Conservation (phyloP, 257 asterid genomes). For the Solanum sitiens region DNA sequence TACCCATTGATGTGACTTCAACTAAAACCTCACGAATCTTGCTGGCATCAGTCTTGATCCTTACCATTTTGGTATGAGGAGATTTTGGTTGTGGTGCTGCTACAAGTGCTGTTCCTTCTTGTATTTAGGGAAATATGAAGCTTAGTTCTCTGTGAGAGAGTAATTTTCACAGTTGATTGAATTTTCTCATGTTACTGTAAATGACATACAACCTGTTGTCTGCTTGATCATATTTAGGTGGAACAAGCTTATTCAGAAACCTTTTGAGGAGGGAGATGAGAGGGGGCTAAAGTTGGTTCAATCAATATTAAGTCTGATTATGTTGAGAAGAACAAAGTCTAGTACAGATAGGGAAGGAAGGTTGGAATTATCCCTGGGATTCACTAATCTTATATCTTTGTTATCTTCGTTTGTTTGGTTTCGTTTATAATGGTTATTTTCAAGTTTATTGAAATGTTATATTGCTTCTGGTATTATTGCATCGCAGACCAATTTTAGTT, state of each 20-base stretch:
- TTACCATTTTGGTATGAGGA: not conserved
- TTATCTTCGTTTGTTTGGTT: not conserved
- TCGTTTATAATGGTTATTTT: conserved; percentile 3
- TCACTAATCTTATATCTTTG: not conserved
- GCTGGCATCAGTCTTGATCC: not conserved
- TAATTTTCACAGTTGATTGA: not conserved
- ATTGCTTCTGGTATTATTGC: not conserved
- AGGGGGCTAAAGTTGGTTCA: conserved; percentile 81
- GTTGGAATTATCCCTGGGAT: conserved; percentile 22
- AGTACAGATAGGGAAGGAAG: conserved; percentile 90
- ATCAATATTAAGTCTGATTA: conserved; percentile 72
- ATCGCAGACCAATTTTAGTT: conserved; percentile 77
- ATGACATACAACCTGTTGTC: not conserved
- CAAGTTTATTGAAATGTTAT: not conserved
- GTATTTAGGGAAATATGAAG: not conserved
- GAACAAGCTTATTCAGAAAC: conserved; percentile 92
- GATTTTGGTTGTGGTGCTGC: not conserved
- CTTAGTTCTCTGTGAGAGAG: not conserved
- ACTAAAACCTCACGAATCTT: not conserved
- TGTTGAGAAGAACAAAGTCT: conserved; percentile 92
- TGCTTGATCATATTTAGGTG: conserved; percentile 48
- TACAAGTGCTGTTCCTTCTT: not conserved
- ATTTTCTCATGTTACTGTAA: not conserved
- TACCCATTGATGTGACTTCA: not conserved
- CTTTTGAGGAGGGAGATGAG: conserved; percentile 95